Percentiles rank a stretch among this genome's conserved stretches.
Evolutionary conservation across 495 filamentous ascomycete species (phyloP).

Genomic region (Penicillium goetzii): DNA sequence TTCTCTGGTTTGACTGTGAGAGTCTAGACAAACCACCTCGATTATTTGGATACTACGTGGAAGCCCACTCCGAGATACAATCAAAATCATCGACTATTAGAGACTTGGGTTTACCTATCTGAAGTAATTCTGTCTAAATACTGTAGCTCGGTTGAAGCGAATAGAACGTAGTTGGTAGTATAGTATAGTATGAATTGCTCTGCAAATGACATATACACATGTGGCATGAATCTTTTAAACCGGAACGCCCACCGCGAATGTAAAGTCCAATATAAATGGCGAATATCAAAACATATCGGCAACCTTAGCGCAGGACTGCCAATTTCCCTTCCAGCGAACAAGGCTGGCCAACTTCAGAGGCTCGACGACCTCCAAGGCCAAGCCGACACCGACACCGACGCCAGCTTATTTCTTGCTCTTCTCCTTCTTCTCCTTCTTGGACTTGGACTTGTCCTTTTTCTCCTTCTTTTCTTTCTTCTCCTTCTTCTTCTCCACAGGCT

Average conservation of each 20-base stretch:
- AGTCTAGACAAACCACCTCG: background rate
- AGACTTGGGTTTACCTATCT: background rate
- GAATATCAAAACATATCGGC: conserved; percentile 7
- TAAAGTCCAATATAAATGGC: conserved; percentile 20
- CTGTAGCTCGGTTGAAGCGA: background rate
- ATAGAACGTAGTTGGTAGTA: background rate
- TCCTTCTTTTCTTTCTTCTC: conserved; percentile 34
- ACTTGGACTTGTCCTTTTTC: conserved; percentile 33
- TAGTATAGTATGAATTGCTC: conserved; percentile 13
- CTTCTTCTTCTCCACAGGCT: conserved; percentile 24
- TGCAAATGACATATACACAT: conserved; percentile 32
- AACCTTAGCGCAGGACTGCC: background rate
- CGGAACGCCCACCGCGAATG: conserved; percentile 37
- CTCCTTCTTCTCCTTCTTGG: conserved; percentile 25
- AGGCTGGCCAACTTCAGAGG: background rate
- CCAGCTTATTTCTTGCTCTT: conserved; percentile 27
- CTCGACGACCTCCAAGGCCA: background rate
- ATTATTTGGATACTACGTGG: background rate
- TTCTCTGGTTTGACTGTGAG: background rate
- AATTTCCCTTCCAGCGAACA: background rate
- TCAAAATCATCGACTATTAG: background rate
- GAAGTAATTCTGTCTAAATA: background rate
- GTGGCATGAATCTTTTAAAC: conserved; percentile 24
- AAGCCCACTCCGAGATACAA: background rate
- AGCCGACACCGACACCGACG: too few species aligned